Base-by-base conservation (phyloP, 2,329 filamentous ascomycete genomes). In the Albifimbria verrucaria region DNA sequence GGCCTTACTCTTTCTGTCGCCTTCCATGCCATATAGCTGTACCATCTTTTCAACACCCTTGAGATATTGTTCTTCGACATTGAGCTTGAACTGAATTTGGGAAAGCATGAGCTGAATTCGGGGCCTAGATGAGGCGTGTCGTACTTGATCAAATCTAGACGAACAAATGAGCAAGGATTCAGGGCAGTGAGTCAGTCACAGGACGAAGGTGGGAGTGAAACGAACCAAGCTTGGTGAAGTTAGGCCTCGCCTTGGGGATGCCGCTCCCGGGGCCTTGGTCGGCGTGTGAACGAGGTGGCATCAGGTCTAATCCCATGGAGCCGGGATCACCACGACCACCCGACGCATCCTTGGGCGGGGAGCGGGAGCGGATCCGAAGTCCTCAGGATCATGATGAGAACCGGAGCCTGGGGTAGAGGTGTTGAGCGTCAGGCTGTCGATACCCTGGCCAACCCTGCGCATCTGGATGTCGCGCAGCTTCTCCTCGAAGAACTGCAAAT, bases 41-140 rank as follows among this genome's bases (percentile, higher is more conserved):
- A 97, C 90, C 94, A 99, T 97, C 77, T 99, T 99, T 73, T 99
- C 94, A 62, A 99, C 94, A 57, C 94, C 94, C 67, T 96, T 95
- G 60, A 97, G 92, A 73, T 99, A 99, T 74, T 99, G 94, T 69
- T 97, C 96, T 71, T 99, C 94, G 24, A 99, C 94, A 61, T 94
- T 96, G 56, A 99, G 82, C 77, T 99, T 99, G 78, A 99, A 99
- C 72, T 97, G 92, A 58, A 99, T 87, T 72, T 99, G 94, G 47
- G 94, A 96, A 66, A 99, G 79, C 94, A 99, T 99, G 66, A 97
- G 89, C 76, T 99, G 94, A 66, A 99, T 99, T 62, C 95, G 92
- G 55, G 94, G 93, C 94, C 94, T 57, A 99, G 86, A 70, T 97
- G 90, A 18, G 90, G 89, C 26, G 92, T 97, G 69, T 99, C 94